Base-by-base conservation (phyloP, 2,329 filamentous ascomycete species). In the Phialemoniopsis sp. region DNA sequence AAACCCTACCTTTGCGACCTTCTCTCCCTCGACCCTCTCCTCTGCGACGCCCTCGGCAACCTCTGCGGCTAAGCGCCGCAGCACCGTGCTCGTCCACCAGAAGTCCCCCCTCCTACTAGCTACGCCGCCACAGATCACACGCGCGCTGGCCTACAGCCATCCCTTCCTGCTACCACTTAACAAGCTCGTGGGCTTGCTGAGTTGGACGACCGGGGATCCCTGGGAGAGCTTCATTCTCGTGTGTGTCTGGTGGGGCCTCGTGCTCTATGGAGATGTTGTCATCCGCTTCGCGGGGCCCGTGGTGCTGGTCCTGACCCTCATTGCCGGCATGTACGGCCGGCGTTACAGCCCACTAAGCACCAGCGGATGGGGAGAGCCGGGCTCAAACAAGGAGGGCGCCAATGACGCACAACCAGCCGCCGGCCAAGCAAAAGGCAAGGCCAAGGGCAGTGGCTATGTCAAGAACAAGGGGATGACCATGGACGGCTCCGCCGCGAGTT, bases 171-270 rank as follows among this genome's bases (percentile, higher is more conserved):
- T 95, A 8, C 89, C 90, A 6, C 70, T 97, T 41, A 97, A 96
- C 60, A 87, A 85, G 56, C 64, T 95, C 13, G 85, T 78, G 3
- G 93, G 91, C 0, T 68, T 98, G 45, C 57, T 98, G 46, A 95
- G 87, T 66, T 98, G 93, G 93, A 95, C 89, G 8, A 90, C 86
- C 1, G 86, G 80, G 30, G 93, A 98, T 58, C 82, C 90, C 0
- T 98, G 91, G 91, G 89, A 97, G 70, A 96, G 90, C 70, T 98
- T 97, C 57, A 70, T 98, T 45, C 62, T 98, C 26, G 75, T 98
- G 4, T 82, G 82, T 14, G 74, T 68, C 26, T 98, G 95, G 58
- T 98, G 93, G 93, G 85, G 82, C 4, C 65, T 82, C 10, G 84
- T 88, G 13, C 72, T 96, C 15, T 97, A 97, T 59, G 90, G 89